phyloP scores from a whole-genome alignment of 352 stramenopile genomes.

The Phytophthora meadii region DNA sequence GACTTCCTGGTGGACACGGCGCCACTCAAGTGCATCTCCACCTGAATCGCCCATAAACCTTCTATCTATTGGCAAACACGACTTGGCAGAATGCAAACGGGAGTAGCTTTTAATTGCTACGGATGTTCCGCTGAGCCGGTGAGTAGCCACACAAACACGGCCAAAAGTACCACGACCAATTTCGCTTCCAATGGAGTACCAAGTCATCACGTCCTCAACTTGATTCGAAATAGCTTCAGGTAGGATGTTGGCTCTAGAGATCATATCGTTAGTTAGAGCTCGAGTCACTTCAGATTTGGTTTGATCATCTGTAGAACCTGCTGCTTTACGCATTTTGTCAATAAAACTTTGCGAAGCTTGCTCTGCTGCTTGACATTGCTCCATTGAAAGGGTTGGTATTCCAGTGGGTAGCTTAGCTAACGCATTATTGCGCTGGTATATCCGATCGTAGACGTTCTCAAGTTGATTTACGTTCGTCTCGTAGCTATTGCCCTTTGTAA shows the following conservation, averaged over 20 bases:
- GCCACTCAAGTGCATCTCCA: slow-evolving; percentile 61
- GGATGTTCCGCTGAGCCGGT: slow-evolving; percentile 46
- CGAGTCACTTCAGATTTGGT: slow-evolving; percentile 11
- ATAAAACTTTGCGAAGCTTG: slow-evolving; percentile 28
- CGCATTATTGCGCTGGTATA: slow-evolving; percentile 23
- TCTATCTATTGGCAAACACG: slow-evolving; percentile 39
- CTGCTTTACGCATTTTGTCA: slow-evolving; percentile 20
- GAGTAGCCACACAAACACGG: slow-evolving; percentile 47
- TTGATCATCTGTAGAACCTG: slow-evolving; percentile 18
- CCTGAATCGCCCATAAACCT: background rate
- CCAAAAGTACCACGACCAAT: slow-evolving; percentile 66
- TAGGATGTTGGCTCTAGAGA: background rate
- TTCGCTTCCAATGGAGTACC: slow-evolving; percentile 56
- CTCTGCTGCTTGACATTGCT: slow-evolving; percentile 15
- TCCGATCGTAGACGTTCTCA: slow-evolving; percentile 22
- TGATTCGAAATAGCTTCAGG: slow-evolving; percentile 12
- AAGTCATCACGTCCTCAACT: slow-evolving; percentile 30
- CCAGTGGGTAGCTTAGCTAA: background rate
- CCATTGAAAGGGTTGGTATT: slow-evolving; percentile 11
- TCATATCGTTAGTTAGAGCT: slow-evolving; percentile 8
- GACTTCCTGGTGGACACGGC: slow-evolving; percentile 62
- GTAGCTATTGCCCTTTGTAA: slow-evolving; percentile 1
- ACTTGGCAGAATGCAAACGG: slow-evolving; percentile 40
- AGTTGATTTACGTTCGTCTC: slow-evolving; percentile 12
- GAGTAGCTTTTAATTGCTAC: slow-evolving; percentile 79